Percentiles rank a stretch among this genome's conserved stretches.
Conservation (phyloP, 2,329 filamentous ascomycete genomes). For the Epichloe typhina region DNA sequence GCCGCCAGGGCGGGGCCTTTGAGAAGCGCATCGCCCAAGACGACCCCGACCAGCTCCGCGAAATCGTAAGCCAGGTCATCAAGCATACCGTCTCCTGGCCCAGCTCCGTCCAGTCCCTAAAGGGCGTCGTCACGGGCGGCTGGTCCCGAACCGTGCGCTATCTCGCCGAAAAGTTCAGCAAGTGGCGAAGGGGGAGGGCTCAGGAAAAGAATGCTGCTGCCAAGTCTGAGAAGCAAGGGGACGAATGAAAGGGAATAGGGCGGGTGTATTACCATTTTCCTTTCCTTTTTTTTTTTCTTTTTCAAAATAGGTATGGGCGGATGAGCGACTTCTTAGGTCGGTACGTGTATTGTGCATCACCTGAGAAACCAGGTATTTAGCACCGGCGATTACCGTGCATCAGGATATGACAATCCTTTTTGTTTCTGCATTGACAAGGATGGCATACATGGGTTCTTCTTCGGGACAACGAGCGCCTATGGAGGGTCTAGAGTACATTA, state of each 20-base stretch:
- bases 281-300: not conserved
- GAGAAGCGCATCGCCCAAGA: constrained; percentile 72
- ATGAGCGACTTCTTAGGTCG: too few species aligned
- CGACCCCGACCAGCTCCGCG: constrained; percentile 50
- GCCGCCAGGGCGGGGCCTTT: constrained; percentile 69
- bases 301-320: too few species aligned
- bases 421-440: too few species aligned
- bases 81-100: constrained; percentile 87
- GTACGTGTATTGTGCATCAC: too few species aligned
- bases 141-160: constrained; percentile 59
- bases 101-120: constrained; percentile 74
- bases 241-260: not conserved
- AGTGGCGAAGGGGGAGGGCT: constrained; percentile 38
- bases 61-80: constrained; percentile 63
- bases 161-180: constrained; percentile 65
- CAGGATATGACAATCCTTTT: too few species aligned
- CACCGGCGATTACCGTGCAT: too few species aligned
- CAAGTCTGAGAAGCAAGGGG: constrained; percentile 4
- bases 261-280: not conserved
- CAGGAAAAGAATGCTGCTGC: constrained; percentile 10
- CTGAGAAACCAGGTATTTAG: too few species aligned
- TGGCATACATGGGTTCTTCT: too few species aligned
- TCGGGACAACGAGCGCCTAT: too few species aligned
- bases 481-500: too few species aligned
- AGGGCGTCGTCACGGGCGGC: constrained; percentile 71